Percentiles rank a stretch among this genome's conserved stretches.
phyloP scores from a whole-genome alignment of 2,329 filamentous ascomycete species.

The Fonsecaea pedrosoi region DNA sequence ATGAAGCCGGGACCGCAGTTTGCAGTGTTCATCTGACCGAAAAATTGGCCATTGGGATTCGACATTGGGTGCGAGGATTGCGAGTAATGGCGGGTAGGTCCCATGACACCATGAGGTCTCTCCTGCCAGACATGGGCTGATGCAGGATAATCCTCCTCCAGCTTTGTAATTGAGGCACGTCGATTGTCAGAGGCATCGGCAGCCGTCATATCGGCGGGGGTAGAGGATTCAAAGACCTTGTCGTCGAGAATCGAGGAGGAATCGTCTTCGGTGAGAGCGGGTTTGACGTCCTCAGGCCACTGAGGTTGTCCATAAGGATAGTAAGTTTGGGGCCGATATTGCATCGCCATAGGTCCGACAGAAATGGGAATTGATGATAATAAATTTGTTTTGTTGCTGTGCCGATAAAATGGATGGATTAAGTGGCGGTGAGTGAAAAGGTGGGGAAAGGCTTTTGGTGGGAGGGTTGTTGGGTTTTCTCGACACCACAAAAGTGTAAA shows the following conservation, averaged over 20 bases:
- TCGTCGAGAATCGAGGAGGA: constrained; percentile 61
- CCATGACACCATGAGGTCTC: constrained; percentile 52
- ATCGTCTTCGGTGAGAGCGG: constrained; percentile 54
- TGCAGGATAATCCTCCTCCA: constrained; percentile 60
- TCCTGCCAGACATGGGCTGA: constrained; percentile 60
- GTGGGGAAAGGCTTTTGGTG: constrained; percentile 32
- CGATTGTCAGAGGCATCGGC: constrained; percentile 51
- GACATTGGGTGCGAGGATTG: constrained; percentile 57
- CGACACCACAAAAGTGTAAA: constrained; percentile 8
- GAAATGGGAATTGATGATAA: constrained; percentile 14
- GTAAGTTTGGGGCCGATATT: constrained; percentile 51
- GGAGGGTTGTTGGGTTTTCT: constrained; percentile 15
- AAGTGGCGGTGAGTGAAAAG: constrained; percentile 34
- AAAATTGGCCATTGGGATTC: constrained; percentile 62
- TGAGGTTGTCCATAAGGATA: constrained; percentile 54
- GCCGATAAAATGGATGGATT: constrained; percentile 23
- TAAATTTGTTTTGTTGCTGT: constrained; percentile 27
- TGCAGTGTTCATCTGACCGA: constrained; percentile 65
- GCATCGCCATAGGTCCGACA: constrained; percentile 42
- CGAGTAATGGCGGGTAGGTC: constrained; percentile 50
- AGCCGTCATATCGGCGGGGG: constrained; percentile 54
- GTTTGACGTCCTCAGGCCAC: constrained; percentile 52
- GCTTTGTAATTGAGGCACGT: constrained; percentile 55
- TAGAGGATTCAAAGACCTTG: constrained; percentile 58
- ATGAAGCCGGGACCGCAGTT: constrained; percentile 53